phyloP scores from a whole-genome alignment of 1,284 basidiomycete species.

The Ganoderma lingzhi region DNA sequence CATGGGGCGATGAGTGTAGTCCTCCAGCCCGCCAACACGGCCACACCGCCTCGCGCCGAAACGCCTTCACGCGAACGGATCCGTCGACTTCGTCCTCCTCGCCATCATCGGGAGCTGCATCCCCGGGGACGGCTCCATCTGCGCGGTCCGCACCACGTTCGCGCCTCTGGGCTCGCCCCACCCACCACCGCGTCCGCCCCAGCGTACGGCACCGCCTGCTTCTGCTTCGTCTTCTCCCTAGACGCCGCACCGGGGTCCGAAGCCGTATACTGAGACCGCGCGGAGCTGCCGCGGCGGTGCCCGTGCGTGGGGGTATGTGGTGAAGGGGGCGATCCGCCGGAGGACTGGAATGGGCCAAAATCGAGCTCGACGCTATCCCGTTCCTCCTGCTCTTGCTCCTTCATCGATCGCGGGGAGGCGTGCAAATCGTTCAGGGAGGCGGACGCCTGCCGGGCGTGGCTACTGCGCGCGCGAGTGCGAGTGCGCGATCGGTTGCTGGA shows the following conservation, averaged over 20 bases:
- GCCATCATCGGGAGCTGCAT: constrained; percentile 41
- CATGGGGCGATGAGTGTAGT: background rate
- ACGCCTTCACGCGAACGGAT: background rate
- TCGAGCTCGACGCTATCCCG: constrained; percentile 32
- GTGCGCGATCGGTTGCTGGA: background rate
- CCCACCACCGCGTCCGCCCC: constrained; percentile 1
- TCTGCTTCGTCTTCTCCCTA: constrained; percentile 7
- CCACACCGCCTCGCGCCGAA: background rate
- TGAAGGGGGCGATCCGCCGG: background rate
- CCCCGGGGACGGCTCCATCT: constrained; percentile 41
- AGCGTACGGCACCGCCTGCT: constrained; percentile 19
- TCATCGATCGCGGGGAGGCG: background rate
- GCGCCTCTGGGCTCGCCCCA: constrained; percentile 11
- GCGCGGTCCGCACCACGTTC: constrained; percentile 38
- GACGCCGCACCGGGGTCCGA: constrained; percentile 6
- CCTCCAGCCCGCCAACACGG: background rate
- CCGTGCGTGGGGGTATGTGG: constrained; percentile 11
- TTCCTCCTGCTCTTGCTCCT: constrained; percentile 10
- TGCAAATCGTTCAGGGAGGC: constrained; percentile 20
- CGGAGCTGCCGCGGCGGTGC: constrained; percentile 21
- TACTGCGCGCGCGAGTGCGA: background rate
- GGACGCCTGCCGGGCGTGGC: constrained; percentile 13
- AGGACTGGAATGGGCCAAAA: constrained; percentile 15
- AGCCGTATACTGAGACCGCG: constrained; percentile 14
- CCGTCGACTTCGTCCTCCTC: constrained; percentile 23